Base-by-base conservation (phyloP, 2,329 filamentous ascomycete species). In the Didymella sp. region DNA sequence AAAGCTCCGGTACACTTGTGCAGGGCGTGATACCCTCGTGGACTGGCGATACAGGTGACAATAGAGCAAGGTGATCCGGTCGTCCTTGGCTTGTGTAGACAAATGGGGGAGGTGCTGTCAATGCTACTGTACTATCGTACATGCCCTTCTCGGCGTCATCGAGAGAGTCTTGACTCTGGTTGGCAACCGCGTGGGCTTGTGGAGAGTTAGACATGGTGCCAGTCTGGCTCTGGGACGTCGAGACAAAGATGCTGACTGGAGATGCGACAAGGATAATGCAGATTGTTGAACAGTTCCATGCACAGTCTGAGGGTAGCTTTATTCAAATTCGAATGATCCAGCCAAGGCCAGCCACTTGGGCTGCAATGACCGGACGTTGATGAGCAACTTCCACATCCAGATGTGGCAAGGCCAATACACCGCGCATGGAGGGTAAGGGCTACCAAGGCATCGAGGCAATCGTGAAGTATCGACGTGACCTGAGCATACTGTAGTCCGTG, bases 101-200 rank as follows among this genome's bases (percentile, higher is more conserved):
- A 22, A 73, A 72, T 17, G 68, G 61, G 31, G 60, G 59, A 45
- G 72, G 68, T 40, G 67, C 62, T 19, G 56, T 60, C 47, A 64
- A 38, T 38, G 66, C 64, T 28, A 63, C n/a, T 38, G 71, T 63
- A 27, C 52, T 67, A 40, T 71, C 67, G 42, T 64, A 66, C 40
- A 73, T 66, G 43, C 72, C 72, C 58, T 73, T 73, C 55, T 75
- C 72, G 31, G 71, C 70, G 63, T 73, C 69, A 45, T 70, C 65
- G 25, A 73, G 44, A 15, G 70, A 69, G 57, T 70, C 60, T 13
- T 63, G 56, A 54, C 66, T 72, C 25, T 52, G 54, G 19, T 51
- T 41, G 51, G 47, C 57, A 38, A 52, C 31, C 45, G 62, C 57
- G 40, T 62, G 51, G 55, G 46, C 62, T 51, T 61, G 53, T 40